Evolutionary conservation across 495 filamentous ascomycete species (phyloP).

Genomic region (Aspergillus incahuasiensis): DNA sequence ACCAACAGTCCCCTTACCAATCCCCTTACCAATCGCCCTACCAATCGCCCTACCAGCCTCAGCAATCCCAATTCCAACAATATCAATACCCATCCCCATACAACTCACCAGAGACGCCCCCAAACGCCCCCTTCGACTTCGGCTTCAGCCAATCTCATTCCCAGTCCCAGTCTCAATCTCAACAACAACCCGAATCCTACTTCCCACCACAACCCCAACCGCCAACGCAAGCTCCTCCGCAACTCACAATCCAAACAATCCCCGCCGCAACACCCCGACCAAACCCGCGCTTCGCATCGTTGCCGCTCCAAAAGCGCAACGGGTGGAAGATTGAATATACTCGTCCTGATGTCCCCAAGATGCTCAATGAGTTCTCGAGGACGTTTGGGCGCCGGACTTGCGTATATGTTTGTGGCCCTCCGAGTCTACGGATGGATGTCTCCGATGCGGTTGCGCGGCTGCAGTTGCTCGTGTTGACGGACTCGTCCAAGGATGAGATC

Average conservation of each 20-base stretch:
- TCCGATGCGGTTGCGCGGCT: constrained; percentile 75
- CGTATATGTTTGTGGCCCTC: constrained; percentile 90
- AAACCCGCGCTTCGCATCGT: constrained; percentile 79
- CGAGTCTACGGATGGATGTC: constrained; percentile 81
- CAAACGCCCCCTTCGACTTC: constrained; percentile 20
- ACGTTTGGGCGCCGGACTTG: constrained; percentile 80
- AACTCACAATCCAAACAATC: constrained; percentile 7
- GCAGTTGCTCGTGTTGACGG: constrained; percentile 76
- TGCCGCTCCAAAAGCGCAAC: constrained; percentile 63
- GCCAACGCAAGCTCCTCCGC: constrained; percentile 22
- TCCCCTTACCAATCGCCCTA: constrained; percentile 1
- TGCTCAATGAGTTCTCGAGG: constrained; percentile 74
- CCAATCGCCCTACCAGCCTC: neutral
- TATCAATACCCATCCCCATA: neutral
- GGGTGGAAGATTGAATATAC: constrained; percentile 91
- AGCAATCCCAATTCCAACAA: constrained; percentile 2
- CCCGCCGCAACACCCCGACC: constrained; percentile 10
- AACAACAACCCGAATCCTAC: neutral
- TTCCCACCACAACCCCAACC: neutral
- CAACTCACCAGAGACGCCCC: neutral
- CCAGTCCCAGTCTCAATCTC: neutral
- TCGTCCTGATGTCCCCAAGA: constrained; percentile 79
- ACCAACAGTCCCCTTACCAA: constrained; percentile 2
- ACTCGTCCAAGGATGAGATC: constrained; percentile 77
- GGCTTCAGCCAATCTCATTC: neutral